phyloP scores from a whole-genome alignment of 768 basidiomycete genomes.

The Auricularia sp. region DNA sequence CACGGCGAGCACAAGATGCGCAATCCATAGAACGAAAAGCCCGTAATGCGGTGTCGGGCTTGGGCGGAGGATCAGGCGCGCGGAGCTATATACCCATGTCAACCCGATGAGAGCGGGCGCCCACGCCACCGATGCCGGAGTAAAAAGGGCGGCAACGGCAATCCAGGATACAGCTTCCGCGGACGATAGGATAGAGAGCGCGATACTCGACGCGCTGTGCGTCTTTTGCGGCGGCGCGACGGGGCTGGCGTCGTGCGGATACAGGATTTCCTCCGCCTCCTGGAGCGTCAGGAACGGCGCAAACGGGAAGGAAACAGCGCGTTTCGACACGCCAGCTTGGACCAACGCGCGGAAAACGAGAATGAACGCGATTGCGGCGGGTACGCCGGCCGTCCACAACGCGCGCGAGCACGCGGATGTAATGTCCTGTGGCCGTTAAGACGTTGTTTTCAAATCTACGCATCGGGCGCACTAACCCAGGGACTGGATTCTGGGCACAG shows the following conservation, averaged over 20 bases:
- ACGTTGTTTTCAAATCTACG: no score
- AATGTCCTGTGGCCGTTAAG: no score
- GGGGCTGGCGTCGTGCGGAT: slow-evolving; percentile 1
- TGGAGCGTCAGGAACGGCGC: slow-evolving; percentile 9
- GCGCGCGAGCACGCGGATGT: no score
- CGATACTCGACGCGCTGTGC: slow-evolving; percentile 45
- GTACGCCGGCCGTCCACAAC: no score
- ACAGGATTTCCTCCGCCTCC: slow-evolving; percentile 13
- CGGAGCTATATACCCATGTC: slow-evolving; percentile 56
- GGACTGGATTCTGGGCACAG: no score
- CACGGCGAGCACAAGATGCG: slow-evolving; percentile 35
- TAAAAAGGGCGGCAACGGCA: slow-evolving; percentile 36
- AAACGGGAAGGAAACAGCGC: neutral
- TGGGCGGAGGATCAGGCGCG: slow-evolving; percentile 41
- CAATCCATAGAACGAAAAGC: slow-evolving; percentile 47
- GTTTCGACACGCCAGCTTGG: no score
- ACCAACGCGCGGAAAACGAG: no score
- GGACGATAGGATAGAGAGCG: slow-evolving; percentile 49
- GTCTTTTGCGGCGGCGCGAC: neutral
- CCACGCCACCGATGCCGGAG: slow-evolving; percentile 25
- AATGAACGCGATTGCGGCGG: no score
- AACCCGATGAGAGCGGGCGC: slow-evolving; percentile 32
- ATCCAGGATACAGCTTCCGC: slow-evolving; percentile 51
- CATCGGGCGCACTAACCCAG: no score
- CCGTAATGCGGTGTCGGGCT: slow-evolving; percentile 53